phyloP scores from a whole-genome alignment of 2,329 filamentous ascomycete species.

The Purpureocillium takamizusanense region DNA sequence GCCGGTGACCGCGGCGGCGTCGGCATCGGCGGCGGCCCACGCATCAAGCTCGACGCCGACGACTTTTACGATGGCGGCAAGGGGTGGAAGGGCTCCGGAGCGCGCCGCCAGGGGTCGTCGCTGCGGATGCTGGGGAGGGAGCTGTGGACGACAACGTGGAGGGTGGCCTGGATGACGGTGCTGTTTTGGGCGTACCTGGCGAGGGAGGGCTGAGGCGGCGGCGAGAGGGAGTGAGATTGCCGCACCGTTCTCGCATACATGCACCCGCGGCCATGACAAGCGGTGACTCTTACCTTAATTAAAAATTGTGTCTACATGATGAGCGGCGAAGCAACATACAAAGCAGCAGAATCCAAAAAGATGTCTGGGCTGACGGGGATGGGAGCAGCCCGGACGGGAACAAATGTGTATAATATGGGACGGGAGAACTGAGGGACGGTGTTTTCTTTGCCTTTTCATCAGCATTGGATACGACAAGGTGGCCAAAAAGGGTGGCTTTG shows the following conservation, averaged over 20 bases:
- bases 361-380: too few relatives aligned
- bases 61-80: constrained; percentile 36
- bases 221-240: neutral
- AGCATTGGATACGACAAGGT: too few relatives aligned
- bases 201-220: constrained; percentile 47
- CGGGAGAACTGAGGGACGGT: neutral
- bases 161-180: constrained; percentile 54
- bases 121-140: constrained; percentile 46
- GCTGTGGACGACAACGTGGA: constrained; percentile 50
- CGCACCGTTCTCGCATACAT: neutral
- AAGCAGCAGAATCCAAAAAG: too few relatives aligned
- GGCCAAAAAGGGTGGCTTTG: too few relatives aligned
- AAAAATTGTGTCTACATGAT: too few relatives aligned
- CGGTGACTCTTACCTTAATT: too few relatives aligned
- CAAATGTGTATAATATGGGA: neutral
- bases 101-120: constrained; percentile 17
- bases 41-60: constrained; percentile 41
- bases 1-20: constrained; percentile 23
- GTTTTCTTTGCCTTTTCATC: too few relatives aligned
- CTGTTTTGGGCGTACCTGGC: constrained; percentile 59
- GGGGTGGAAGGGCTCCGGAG: constrained; percentile 12
- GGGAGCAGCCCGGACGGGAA: too few relatives aligned
- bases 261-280: neutral
- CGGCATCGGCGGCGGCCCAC: constrained; percentile 26
- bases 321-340: neutral